phyloP scores from a whole-genome alignment of 768 basidiomycete species.

The Russula earlei region DNA sequence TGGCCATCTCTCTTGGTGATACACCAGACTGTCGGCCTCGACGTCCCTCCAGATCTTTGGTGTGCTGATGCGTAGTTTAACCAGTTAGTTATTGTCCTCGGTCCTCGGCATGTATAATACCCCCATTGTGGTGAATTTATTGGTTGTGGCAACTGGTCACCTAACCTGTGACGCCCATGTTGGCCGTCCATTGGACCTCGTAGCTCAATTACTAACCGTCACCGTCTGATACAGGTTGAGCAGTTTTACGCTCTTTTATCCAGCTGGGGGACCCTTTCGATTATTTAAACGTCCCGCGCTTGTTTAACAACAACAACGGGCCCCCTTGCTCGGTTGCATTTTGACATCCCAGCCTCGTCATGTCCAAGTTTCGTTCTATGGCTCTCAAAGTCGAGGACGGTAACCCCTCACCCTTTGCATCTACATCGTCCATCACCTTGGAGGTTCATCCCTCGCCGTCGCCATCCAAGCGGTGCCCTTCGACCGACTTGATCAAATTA shows the following conservation, averaged over 20 bases:
- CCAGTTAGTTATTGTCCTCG: no score
- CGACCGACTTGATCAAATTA: conserved; percentile 10
- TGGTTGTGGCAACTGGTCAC: neutral
- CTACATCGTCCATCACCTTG: conserved; percentile 15
- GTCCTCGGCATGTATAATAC: conserved; percentile 16
- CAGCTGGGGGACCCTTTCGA: neutral
- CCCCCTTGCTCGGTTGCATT: conserved; percentile 6
- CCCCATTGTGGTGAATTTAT: no score
- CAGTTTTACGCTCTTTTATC: conserved; percentile 7
- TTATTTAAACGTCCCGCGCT: conserved; percentile 4
- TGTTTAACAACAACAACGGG: neutral
- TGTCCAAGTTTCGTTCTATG: conserved; percentile 17
- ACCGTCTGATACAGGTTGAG: conserved; percentile 15
- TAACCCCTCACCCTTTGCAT: conserved; percentile 7
- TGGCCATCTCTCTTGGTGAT: no score
- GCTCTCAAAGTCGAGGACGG: conserved; percentile 13
- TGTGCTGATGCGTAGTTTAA: neutral
- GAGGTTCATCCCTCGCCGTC: conserved; percentile 9
- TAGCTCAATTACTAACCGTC: conserved; percentile 10
- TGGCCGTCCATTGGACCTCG: conserved; percentile 1
- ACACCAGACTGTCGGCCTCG: no score
- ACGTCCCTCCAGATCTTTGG: no score
- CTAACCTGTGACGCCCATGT: conserved; percentile 8
- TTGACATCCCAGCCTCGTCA: neutral
- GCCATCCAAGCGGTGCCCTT: conserved; percentile 1